phyloP scores from a whole-genome alignment of 106 monocot genomes.

The Allium sativum region DNA sequence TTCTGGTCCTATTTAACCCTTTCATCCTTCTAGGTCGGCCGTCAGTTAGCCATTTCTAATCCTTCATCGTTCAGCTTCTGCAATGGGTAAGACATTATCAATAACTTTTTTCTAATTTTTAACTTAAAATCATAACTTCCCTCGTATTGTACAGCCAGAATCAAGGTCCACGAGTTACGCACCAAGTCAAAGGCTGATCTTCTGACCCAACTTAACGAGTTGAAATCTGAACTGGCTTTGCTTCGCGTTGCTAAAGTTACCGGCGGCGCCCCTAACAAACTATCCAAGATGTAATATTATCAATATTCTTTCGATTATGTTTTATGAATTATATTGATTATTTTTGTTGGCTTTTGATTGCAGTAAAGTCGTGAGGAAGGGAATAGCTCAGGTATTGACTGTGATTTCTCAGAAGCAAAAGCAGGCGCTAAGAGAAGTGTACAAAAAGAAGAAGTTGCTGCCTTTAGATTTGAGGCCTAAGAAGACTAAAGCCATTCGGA shows the following conservation, averaged over 20 bases:
- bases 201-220: conserved; percentile 51
- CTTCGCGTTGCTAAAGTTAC: conserved; percentile 76
- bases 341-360: neutral
- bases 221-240: conserved; percentile 60
- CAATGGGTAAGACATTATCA: too few relatives aligned
- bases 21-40: too few relatives aligned
- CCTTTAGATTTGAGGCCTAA: conserved; percentile 83
- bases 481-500: conserved; percentile 76
- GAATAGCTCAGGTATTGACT: conserved; percentile 73
- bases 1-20: too few relatives aligned
- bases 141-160: conserved; percentile 26
- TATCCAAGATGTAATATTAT: conserved; percentile 52
- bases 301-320: neutral
- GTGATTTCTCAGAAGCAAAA: conserved; percentile 96
- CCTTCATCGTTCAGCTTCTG: too few relatives aligned
- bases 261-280: conserved; percentile 71
- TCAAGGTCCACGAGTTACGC: conserved; percentile 68
- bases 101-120: neutral
- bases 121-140: too few relatives aligned
- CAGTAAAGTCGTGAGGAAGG: conserved; percentile 68
- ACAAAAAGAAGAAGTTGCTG: conserved; percentile 68
- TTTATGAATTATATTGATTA: neutral
- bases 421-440: conserved; percentile 65
- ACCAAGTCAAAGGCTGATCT: conserved; percentile 47
- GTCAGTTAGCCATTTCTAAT: too few relatives aligned